Evolutionary conservation across 495 filamentous ascomycete genomes (phyloP), one percentile per base, ranked within the genome.

Genomic region (Amorphotheca resinae): DNA sequence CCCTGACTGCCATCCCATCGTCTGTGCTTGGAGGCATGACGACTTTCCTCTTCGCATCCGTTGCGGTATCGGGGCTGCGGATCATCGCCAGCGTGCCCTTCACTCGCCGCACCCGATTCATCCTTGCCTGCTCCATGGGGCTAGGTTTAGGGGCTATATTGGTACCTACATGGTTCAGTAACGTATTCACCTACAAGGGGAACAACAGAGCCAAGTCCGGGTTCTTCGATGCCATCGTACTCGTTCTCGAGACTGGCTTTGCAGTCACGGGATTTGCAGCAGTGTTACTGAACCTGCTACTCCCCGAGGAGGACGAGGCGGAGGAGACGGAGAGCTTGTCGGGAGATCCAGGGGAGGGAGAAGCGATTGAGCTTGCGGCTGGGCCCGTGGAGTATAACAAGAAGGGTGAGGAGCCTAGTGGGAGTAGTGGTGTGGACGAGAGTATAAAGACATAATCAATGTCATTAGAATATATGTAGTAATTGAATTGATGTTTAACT

Each of bases 21-120:
- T 51, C 88, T 1, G 86, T 93, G 0, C 67, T 94, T 3, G 87
- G 87, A 39, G 88, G 88, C 22, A 93, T 95, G 84, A 94, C 88
- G 0, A 88, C 85, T 1, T 94, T 94, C 63, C 69, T 95, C 12
- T 94, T 94, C 66, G 72, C 70, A 46, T 71, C 83, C 7, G 88
- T 95, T 20, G 82, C 84, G 14, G 76, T 93, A 12, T 91, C 83
- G 1, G 88, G 88, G 51, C 74, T 94, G 45, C 74, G 85, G 34
- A 93, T 95, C 51, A 84, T 91, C 53, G 66, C 76, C 18, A 80
- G 77, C 7, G 70, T 84, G 3, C 74, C 79, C 2, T 93, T 93
- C 61, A 93, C 76, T 21, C 75, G 87, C 4, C 80, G 87, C 40
- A 94, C 85, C 54, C 73, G 87, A 2, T 95, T 94, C 61, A 80